A percentile compares a stretch with the other conserved stretches of the same genome.
phyloP scores from a whole-genome alignment of 1,139 yeast species.

The Yamadazyma dushanensis region DNA sequence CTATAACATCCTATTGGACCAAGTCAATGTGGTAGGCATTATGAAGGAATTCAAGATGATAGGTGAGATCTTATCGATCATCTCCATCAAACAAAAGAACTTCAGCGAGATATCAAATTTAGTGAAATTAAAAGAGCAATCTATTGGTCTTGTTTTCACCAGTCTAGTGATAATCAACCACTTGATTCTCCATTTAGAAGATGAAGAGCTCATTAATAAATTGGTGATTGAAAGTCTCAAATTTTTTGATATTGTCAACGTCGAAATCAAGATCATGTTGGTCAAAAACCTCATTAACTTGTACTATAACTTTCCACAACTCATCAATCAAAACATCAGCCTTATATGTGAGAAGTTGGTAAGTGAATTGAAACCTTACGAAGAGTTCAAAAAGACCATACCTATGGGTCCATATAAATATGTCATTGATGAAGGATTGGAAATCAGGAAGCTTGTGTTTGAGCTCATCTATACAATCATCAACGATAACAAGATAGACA shows the following conservation, averaged over 20 bases:
- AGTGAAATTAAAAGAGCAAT: conserved; percentile 13
- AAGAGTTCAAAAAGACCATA: conserved; percentile 60
- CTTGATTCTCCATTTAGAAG: conserved; percentile 18
- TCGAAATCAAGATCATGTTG: conserved; percentile 41
- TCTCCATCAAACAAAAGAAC: conserved; percentile 19
- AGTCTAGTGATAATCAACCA: conserved; percentile 35
- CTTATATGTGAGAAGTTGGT: conserved; percentile 46
- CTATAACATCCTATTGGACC: conserved; percentile 11
- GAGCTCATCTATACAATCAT: conserved; percentile 65
- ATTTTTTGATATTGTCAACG: conserved; percentile 26
- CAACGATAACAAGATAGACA: conserved; percentile 22
- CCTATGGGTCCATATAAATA: conserved; percentile 90
- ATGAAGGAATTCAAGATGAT: conserved; percentile 27
- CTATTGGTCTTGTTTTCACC: conserved; percentile 27
- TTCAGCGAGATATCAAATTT: conserved; percentile 19
- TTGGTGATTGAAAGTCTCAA: conserved; percentile 17
- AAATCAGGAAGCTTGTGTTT: conserved; percentile 69
- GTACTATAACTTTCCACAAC: conserved; percentile 58
- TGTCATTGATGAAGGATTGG: conserved; percentile 76
- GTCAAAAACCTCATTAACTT: conserved; percentile 17
- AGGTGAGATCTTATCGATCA: conserved; percentile 33
- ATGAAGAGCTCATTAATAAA: conserved; percentile 14
- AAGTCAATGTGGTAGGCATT: conserved; percentile 10
- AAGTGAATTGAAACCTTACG: conserved; percentile 56
- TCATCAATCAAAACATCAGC: conserved; percentile 57